Base-by-base conservation (phyloP, 1,139 yeast genomes). In the Yamadazyma pseudoaaseri region DNA sequence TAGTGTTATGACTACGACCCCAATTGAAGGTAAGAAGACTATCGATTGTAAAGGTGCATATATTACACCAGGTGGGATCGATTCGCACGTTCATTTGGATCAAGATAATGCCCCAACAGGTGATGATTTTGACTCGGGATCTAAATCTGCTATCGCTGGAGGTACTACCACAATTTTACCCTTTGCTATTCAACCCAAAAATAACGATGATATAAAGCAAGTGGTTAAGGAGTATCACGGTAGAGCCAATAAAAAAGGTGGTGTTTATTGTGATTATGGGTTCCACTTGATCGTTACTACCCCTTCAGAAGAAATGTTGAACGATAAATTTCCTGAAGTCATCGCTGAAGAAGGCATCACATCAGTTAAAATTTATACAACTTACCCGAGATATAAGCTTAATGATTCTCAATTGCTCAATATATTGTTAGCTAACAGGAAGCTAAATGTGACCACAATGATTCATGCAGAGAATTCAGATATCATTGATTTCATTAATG, bases 71-170 rank as follows among this genome's bases (percentile, higher is more conserved):
- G 75, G 73, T 30, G 74, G 75, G 7, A 59, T 70, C 26, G 76
- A 70, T 43, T 59, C 72, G 0, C 76, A 70, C 44, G 95, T 85
- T 18, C 95, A 85, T 51, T 62, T 86, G 45, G 85, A 85, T 55
- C 95, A 85, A 59, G 95, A 94, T 0, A 94, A 94, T 6, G 65
- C 94, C 41, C 84, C 92, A 0, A 87, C 82, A 34, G 85, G 95
- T 90, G 95, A 85, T 56, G 94, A 94, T 3, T 85, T 85, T 52
- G 89, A 77, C 29, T 78, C 87, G 0, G 95, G 95, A 1, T 84
- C 95, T 1, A 77, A 76, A 50, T 81, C 92, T 4, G 95, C 95
- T 1, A 86, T 87, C 2, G 71, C 86, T 5, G 76, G 76, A 26
- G 76, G 76, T 9, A 70, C 73, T 3, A 70, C 76, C 4, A 60